phyloP scores from a whole-genome alignment of 768 basidiomycete species.

The Nidularia sp. region DNA sequence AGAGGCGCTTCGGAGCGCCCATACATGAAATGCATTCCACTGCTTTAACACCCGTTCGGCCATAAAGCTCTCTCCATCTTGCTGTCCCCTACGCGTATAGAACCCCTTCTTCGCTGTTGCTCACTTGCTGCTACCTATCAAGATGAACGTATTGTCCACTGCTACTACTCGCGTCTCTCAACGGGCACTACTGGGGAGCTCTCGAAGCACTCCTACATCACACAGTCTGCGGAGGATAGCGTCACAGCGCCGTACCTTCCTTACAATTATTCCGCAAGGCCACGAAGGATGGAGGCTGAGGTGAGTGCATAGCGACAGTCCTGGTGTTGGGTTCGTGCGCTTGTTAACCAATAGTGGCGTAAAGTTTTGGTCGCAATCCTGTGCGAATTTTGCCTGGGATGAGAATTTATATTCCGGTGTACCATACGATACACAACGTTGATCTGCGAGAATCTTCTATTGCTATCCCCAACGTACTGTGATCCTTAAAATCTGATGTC shows the following conservation, averaged over 20 bases:
- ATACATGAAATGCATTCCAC: no score
- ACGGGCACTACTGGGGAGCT: no score
- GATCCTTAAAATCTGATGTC: conserved; percentile 2
- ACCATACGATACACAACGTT: conserved; percentile 38
- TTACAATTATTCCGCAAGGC: conserved; percentile 51
- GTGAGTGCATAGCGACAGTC: conserved; percentile 13
- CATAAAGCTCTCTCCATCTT: no score
- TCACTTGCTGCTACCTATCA: no score
- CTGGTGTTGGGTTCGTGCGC: background rate
- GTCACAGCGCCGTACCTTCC: conserved; percentile 21
- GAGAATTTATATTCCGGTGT: conserved; percentile 38
- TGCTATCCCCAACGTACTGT: conserved; percentile 33
- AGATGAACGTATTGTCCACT: no score
- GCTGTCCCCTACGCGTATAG: no score
- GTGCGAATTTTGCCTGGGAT: conserved; percentile 41
- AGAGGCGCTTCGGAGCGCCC: no score
- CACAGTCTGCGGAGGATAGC: background rate
- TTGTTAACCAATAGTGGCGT: background rate
- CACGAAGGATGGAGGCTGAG: conserved; percentile 49
- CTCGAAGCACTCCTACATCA: no score
- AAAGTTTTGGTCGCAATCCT: conserved; percentile 41
- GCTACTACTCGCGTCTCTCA: no score
- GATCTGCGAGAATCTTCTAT: conserved; percentile 47
- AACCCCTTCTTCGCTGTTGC: no score
- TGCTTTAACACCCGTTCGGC: no score